A percentile compares a stretch with the other conserved stretches of the same genome.
phyloP scores from a whole-genome alignment of 2,329 filamentous ascomycete genomes.

The Verticillium zaregamsianum region DNA sequence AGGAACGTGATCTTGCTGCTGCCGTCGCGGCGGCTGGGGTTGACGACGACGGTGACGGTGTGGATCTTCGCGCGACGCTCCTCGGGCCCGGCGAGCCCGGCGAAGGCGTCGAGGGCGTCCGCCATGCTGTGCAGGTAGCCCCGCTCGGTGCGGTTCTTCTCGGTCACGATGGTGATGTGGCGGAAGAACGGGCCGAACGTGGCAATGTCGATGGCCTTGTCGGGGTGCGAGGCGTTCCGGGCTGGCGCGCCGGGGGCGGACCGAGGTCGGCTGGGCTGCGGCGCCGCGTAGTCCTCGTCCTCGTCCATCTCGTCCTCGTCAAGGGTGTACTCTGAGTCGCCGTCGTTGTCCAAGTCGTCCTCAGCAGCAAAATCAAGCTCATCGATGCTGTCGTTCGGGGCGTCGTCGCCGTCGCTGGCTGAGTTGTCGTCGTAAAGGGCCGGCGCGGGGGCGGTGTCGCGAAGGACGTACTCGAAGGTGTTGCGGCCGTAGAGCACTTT shows the following conservation, averaged over 20 bases:
- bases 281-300: conserved; percentile 1
- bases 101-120: conserved; percentile 31
- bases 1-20: conserved; percentile 25
- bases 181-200: conserved; percentile 36
- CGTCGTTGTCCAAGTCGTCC: conserved; percentile 8
- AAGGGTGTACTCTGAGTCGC: conserved; percentile 3
- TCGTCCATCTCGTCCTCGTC: conserved; percentile 1
- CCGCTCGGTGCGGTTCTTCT: conserved; percentile 30
- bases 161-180: conserved; percentile 36
- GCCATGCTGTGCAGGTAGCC: conserved; percentile 24
- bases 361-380: background rate
- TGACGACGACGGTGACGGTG: conserved; percentile 38
- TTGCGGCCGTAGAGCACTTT: conserved; percentile 44
- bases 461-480: conserved; percentile 40
- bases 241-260: background rate
- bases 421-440: background rate
- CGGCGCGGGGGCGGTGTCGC: conserved; percentile 24
- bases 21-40: conserved; percentile 18
- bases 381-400: conserved; percentile 10
- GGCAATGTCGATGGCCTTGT: conserved; percentile 23
- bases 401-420: conserved; percentile 6
- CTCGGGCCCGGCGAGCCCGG: conserved; percentile 5
- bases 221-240: conserved; percentile 13
- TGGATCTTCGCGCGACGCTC: conserved; percentile 23
- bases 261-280: background rate